These are phyloP conservation scores for Mucor mucedo DNA, from an alignment of 371 early-diverging fungal species.

Conservation along the genomic window DNA sequence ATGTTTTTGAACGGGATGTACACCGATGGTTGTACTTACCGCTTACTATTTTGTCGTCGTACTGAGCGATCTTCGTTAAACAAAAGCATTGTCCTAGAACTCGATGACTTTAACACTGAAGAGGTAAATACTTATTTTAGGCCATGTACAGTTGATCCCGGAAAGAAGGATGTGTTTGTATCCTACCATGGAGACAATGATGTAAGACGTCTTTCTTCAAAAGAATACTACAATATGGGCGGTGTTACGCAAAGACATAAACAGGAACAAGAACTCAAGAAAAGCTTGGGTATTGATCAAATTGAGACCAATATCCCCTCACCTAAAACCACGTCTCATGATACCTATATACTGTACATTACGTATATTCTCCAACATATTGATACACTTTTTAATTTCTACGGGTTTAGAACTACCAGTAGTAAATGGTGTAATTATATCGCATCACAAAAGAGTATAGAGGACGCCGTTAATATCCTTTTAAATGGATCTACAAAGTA, in stretches of 20 bases:
- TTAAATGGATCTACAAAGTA: neutral
- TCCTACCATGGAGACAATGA: conserved; percentile 4
- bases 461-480: neutral
- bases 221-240: neutral
- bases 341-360: neutral
- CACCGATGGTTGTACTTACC: neutral
- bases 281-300: neutral
- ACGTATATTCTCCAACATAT: neutral
- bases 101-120: neutral
- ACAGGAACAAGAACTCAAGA: neutral
- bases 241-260: neutral
- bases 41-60: neutral
- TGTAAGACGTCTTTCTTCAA: neutral
- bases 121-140: conserved; percentile 13
- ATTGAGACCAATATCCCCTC: neutral
- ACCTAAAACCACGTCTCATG: neutral
- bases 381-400: neutral
- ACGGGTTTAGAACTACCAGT: neutral
- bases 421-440: neutral
- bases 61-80: too few relatives aligned
- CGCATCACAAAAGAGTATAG: neutral
- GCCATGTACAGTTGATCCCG: conserved; percentile 12
- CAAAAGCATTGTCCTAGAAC: neutral
- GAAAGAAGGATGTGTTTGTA: neutral
- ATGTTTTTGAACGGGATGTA: conserved; percentile 7